Evolutionary conservation across 108 stramenopile genomes (phyloP).

Genomic region (Licmophora abbreviata): DNA sequence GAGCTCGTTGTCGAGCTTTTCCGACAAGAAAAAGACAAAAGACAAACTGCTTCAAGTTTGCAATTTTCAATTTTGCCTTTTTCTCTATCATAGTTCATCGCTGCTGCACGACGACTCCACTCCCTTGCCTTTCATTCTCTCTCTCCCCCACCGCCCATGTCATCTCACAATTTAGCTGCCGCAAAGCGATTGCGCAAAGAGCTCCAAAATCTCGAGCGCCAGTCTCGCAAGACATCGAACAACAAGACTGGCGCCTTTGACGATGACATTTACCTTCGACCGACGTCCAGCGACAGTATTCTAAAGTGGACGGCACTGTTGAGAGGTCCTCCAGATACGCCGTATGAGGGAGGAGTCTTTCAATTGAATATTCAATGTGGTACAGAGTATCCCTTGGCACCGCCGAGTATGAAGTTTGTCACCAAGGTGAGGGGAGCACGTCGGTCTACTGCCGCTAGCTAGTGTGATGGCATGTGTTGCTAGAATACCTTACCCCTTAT

Average conservation of each 20-base stretch:
- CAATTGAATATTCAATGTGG: slow-evolving; percentile 77
- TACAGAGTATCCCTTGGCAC: slow-evolving; percentile 86
- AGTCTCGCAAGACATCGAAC: background rate
- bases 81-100: too few relatives aligned
- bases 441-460: background rate
- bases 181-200: slow-evolving; percentile 85
- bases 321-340: slow-evolving; percentile 73
- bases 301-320: slow-evolving; percentile 60
- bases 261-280: slow-evolving; percentile 62
- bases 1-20: too few relatives aligned
- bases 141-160: slow-evolving; percentile 4
- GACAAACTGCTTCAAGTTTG: too few relatives aligned
- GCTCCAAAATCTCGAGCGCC: slow-evolving; percentile 63
- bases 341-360: slow-evolving; percentile 86
- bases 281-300: slow-evolving; percentile 43
- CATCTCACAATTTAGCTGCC: slow-evolving; percentile 47
- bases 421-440: slow-evolving; percentile 45
- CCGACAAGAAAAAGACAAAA: background rate
- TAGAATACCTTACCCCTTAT: background rate
- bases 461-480: too few relatives aligned
- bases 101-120: too few relatives aligned
- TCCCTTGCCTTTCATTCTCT: too few relatives aligned
- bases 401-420: slow-evolving; percentile 84
- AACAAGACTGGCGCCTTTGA: slow-evolving; percentile 8
- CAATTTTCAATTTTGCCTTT: too few relatives aligned